Percentiles rank a stretch among this genome's conserved stretches.
phyloP scores from a whole-genome alignment of 2,329 filamentous ascomycete genomes.

The Aspergillus japonicus region DNA sequence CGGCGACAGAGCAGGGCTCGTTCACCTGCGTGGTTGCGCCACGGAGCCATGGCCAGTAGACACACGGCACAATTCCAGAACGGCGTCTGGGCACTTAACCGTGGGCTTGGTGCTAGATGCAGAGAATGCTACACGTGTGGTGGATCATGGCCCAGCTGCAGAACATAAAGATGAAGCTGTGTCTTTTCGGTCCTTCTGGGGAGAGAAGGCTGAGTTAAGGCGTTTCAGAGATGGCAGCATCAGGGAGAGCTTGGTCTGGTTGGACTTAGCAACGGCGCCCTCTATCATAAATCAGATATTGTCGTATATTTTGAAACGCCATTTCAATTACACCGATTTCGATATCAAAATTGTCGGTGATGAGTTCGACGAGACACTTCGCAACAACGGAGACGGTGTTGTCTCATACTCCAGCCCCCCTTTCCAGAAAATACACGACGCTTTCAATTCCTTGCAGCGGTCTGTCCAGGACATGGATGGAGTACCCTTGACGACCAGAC shows the following conservation, averaged over 20 bases:
- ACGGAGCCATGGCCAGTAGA: constrained; percentile 50
- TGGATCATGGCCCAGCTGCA: constrained; percentile 84
- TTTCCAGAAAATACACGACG: constrained; percentile 68
- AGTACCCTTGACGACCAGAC: constrained; percentile 82
- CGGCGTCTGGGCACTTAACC: constrained; percentile 44
- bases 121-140: constrained; percentile 67
- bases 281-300: constrained; percentile 79
- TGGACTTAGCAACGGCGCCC: constrained; percentile 56
- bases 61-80: constrained; percentile 33
- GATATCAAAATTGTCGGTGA: constrained; percentile 55
- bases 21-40: constrained; percentile 56
- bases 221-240: constrained; percentile 96
- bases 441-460: constrained; percentile 71
- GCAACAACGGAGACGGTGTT: constrained; percentile 32
- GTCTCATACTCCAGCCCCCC: constrained; percentile 46
- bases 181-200: constrained; percentile 89
- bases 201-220: constrained; percentile 84
- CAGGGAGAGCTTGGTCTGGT: constrained; percentile 87
- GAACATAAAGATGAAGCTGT: constrained; percentile 82
- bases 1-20: constrained; percentile 68
- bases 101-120: constrained; percentile 73
- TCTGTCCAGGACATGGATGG: constrained; percentile 75
- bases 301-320: constrained; percentile 66
- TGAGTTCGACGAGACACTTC: constrained; percentile 46
- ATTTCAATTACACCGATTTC: constrained; percentile 61